Evolutionary conservation across 331 rosid genomes (phyloP), one percentile per base, ranked within the genome.

Genomic region (Acacia concinna): DNA sequence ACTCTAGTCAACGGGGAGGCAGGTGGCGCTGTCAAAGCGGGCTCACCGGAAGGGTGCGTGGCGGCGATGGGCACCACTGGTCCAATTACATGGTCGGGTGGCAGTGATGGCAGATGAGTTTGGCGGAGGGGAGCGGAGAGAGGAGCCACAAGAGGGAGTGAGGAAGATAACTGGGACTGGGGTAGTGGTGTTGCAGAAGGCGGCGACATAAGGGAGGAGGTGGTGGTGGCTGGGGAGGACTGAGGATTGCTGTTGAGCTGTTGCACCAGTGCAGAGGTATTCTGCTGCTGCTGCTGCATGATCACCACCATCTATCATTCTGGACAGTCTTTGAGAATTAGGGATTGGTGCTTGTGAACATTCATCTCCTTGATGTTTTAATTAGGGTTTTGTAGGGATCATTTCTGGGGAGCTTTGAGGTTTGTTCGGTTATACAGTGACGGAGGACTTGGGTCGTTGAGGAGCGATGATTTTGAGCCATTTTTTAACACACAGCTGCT

Each of bases 281-380:
- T 76, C 83, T 93, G 96, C 85, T 91, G 93, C 85, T 91, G 93
- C 76, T 83, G 91, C 74, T 86, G 93, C 91, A 88, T 88, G 89
- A 86, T 89, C 90, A 79, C 82, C 60, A 84, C 85, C 92, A 93
- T 93, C 75, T 81, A 95, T 90, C 99, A 95, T 95, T 88, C 91
- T 91, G 97, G 83, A 87, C 5, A 0, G 62, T 10, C 1, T 38
- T 46, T 47, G 52, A n/a, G 84, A 57, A 31, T 37, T 76, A 79
- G 82, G 88, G 80, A 66, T 79, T 23, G 52, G 49, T 25, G 60
- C 2, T 64, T 54, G 11, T 40, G 2, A 47, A 65, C 74, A 69
- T 71, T 71, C 76, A 31, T 49, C n/a, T 2, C 30, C 40, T 20
- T 2, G 12, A 49, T 46, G 7, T 28, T 20, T 49, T 52, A 6